A percentile compares a stretch with the other conserved stretches of the same genome.
Conservation (phyloP, 352 stramenopile genomes). For the Globisporangium barbulae region DNA sequence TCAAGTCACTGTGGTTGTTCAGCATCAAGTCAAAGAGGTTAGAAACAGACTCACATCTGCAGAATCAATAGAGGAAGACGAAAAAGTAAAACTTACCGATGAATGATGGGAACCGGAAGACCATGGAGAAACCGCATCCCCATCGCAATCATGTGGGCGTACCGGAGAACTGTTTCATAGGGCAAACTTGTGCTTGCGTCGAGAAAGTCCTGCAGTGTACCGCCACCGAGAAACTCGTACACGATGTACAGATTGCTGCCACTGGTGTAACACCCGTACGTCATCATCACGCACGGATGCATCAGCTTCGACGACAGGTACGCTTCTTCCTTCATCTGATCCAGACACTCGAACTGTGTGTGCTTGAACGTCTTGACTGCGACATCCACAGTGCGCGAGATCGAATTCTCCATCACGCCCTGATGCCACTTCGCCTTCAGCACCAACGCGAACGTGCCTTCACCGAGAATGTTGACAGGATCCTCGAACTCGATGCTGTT, state of each 20-base stretch:
- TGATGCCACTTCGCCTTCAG: constrained; percentile 71
- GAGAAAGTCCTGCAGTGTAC: constrained; percentile 78
- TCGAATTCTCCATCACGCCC: constrained; percentile 38
- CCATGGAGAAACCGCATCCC: constrained; percentile 80
- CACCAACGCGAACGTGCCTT: constrained; percentile 78
- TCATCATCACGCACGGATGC: constrained; percentile 82
- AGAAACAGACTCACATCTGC: not conserved
- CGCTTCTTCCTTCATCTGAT: constrained; percentile 80
- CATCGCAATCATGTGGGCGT: constrained; percentile 79
- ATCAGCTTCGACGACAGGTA: constrained; percentile 77
- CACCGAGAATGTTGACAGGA: constrained; percentile 70
- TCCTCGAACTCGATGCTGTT: constrained; percentile 79
- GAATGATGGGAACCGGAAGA: constrained; percentile 70
- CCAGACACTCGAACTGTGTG: constrained; percentile 66
- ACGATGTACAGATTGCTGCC: constrained; percentile 81
- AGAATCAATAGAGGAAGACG: not conserved
- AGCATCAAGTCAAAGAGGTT: not conserved
- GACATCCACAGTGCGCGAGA: constrained; percentile 54
- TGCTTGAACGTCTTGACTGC: constrained; percentile 84
- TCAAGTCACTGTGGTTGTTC: constrained; percentile 43
- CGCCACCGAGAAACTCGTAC: constrained; percentile 75
- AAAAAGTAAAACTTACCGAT: constrained; percentile 32
- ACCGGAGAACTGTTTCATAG: constrained; percentile 65
- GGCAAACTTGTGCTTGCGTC: constrained; percentile 43
- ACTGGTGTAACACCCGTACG: constrained; percentile 78